These are phyloP conservation scores for Pyrenochaeta sp. DNA, from an alignment of 2,329 filamentous ascomycete species.

Conservation along the genomic window DNA sequence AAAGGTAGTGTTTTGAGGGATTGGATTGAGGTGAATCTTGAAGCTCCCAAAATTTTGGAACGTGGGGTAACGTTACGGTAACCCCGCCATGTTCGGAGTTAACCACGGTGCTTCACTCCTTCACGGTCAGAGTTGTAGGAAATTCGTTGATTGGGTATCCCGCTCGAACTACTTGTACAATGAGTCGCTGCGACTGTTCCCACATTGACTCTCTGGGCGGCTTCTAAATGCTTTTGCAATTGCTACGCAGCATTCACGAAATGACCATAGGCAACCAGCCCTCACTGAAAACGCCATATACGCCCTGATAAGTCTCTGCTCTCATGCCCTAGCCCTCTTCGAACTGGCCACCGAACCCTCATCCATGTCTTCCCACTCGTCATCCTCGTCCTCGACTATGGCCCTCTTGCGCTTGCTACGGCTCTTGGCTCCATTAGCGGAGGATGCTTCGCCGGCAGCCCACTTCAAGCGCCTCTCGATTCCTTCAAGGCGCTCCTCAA, in stretches of 20 bases:
- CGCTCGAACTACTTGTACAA: conserved; percentile 5
- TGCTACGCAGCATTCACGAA: neutral
- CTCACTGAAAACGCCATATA: neutral
- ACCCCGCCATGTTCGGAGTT: conserved; percentile 22
- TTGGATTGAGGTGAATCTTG: neutral
- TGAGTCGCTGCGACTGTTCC: neutral
- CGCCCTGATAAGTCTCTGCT: neutral
- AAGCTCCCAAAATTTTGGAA: conserved; percentile 25
- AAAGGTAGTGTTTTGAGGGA: neutral
- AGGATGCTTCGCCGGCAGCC: conserved; percentile 21
- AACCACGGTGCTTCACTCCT: neutral
- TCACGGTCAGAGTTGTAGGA: neutral
- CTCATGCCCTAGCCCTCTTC: conserved; percentile 35
- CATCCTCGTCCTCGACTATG: conserved; percentile 49
- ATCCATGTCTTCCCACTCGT: conserved; percentile 48
- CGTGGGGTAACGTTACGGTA: conserved; percentile 29
- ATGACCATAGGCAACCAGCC: neutral
- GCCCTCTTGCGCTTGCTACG: conserved; percentile 47
- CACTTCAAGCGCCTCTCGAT: conserved; percentile 47
- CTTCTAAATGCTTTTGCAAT: neutral
- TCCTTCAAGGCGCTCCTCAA: conserved; percentile 69
- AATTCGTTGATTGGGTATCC: conserved; percentile 11
- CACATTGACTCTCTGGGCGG: neutral
- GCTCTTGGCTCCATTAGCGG: conserved; percentile 20
- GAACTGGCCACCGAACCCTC: conserved; percentile 36